A percentile compares a stretch with the other conserved stretches of the same genome.
phyloP scores from a whole-genome alignment of 345 rosid species.

The Combretum micranthum region DNA sequence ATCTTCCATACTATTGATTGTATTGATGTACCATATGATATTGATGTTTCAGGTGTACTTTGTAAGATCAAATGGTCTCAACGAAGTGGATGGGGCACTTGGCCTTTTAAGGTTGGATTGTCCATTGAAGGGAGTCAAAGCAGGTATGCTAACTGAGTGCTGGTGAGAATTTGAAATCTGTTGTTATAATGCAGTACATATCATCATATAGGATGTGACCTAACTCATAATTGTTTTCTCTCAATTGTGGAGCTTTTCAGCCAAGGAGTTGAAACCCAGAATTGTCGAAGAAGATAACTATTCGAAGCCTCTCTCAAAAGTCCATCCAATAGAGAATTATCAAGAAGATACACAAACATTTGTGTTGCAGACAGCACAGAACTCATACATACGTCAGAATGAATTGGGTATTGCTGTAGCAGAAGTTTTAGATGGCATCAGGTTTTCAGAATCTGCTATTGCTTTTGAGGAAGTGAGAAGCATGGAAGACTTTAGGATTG shows the following conservation, averaged over 20 bases:
- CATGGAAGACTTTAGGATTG: slow-evolving; percentile 25
- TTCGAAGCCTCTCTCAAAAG: slow-evolving; percentile 6
- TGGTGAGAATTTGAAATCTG: too few species aligned
- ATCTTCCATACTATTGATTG: neutral
- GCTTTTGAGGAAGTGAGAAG: slow-evolving; percentile 18
- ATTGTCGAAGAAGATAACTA: neutral
- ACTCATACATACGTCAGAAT: slow-evolving; percentile 1
- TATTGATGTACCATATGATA: neutral
- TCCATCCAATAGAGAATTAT: slow-evolving; percentile 9
- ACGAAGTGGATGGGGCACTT: slow-evolving; percentile 10
- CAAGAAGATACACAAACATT: slow-evolving; percentile 13
- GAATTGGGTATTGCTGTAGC: slow-evolving; percentile 3
- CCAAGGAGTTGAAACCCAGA: slow-evolving; percentile 3
- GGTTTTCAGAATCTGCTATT: slow-evolving; percentile 11
- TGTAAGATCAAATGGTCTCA: slow-evolving; percentile 18
- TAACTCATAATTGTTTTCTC: too few species aligned
- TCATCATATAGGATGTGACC: too few species aligned
- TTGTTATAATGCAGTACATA: too few species aligned
- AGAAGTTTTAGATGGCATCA: slow-evolving; percentile 8
- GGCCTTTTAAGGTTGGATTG: slow-evolving; percentile 1
- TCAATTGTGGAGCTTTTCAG: too few species aligned
- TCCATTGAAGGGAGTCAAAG: neutral
- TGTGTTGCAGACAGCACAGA: slow-evolving; percentile 7
- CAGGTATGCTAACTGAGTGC: slow-evolving; percentile 1
- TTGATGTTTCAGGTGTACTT: slow-evolving; percentile 26